Percentiles rank a stretch among this genome's conserved stretches.
phyloP scores from a whole-genome alignment of 495 filamentous ascomycete species.

The Saxophila tyrrhenica region DNA sequence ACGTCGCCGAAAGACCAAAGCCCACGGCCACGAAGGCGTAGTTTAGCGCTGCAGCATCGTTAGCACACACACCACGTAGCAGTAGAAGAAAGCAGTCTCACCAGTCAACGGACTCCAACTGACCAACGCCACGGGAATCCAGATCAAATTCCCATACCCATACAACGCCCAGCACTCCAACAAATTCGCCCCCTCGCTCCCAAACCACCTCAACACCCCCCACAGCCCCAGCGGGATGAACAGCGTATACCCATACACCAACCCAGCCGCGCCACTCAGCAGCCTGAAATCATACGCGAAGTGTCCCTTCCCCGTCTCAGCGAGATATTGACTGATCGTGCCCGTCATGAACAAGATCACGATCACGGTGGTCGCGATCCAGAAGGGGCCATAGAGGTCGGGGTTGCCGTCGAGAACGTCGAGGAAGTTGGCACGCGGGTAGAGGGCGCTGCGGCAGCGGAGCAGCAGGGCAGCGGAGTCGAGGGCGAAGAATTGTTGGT shows the following conservation, averaged over 20 bases:
- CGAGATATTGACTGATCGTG: constrained; percentile 83
- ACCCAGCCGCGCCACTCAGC: constrained; percentile 68
- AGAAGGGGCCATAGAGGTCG: constrained; percentile 90
- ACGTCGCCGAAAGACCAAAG: constrained; percentile 74
- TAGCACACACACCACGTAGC: not conserved
- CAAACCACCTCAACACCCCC: constrained; percentile 82
- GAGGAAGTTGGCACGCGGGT: constrained; percentile 84
- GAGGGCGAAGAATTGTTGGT: constrained; percentile 95
- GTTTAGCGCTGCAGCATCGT: constrained; percentile 50
- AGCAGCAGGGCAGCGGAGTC: constrained; percentile 78
- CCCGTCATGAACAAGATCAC: constrained; percentile 90
- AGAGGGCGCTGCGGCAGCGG: constrained; percentile 73
- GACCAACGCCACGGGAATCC: constrained; percentile 88
- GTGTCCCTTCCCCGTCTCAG: constrained; percentile 45
- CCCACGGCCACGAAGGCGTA: constrained; percentile 87
- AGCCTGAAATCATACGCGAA: constrained; percentile 84
- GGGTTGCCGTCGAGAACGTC: constrained; percentile 96
- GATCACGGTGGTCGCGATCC: constrained; percentile 97
- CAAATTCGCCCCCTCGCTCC: constrained; percentile 73
- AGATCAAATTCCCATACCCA: constrained; percentile 89
- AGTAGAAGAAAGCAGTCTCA: constrained; percentile 4
- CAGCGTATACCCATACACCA: constrained; percentile 84
- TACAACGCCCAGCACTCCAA: constrained; percentile 91
- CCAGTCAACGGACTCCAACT: constrained; percentile 18
- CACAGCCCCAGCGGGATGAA: constrained; percentile 69